Evolutionary conservation across 257 asterid species (phyloP).

Genomic region (Petunia axillaris): DNA sequence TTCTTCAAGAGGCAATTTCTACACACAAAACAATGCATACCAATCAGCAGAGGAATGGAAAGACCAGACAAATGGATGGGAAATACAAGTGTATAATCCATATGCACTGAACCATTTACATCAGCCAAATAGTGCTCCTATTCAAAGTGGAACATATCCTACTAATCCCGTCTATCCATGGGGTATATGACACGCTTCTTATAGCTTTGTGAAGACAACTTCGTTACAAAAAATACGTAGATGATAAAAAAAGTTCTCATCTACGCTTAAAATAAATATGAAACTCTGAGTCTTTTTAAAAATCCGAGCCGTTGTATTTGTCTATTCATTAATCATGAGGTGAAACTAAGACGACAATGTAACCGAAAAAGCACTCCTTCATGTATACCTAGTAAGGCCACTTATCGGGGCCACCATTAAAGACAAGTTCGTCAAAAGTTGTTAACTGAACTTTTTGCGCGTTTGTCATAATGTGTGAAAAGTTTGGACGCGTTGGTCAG

Average conservation of each 20-base stretch:
- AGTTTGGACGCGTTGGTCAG: too few relatives aligned
- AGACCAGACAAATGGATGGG: conserved; percentile 36
- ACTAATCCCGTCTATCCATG: conserved; percentile 34
- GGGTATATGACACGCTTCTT: conserved; percentile 34
- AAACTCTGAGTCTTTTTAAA: too few relatives aligned
- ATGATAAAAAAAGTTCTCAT: background rate
- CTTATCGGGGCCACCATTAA: too few relatives aligned
- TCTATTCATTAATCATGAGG: background rate
- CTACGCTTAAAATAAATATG: background rate
- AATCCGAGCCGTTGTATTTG: background rate
- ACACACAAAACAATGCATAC: background rate
- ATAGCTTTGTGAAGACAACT: background rate
- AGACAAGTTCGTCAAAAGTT: too few relatives aligned
- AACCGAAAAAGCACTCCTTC: background rate
- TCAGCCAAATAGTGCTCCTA: conserved; percentile 25
- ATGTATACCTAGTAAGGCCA: too few relatives aligned
- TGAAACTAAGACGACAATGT: background rate
- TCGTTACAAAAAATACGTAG: background rate
- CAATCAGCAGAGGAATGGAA: conserved; percentile 2
- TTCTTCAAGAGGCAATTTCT: conserved; percentile 24
- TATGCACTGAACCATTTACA: conserved; percentile 43
- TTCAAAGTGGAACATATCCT: conserved; percentile 36
- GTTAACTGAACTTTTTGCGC: too few relatives aligned
- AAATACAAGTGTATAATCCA: conserved; percentile 44
- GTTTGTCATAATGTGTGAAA: too few relatives aligned